Evolutionary conservation across 768 basidiomycete genomes (phyloP).

Genomic region (Mycena maculata): DNA sequence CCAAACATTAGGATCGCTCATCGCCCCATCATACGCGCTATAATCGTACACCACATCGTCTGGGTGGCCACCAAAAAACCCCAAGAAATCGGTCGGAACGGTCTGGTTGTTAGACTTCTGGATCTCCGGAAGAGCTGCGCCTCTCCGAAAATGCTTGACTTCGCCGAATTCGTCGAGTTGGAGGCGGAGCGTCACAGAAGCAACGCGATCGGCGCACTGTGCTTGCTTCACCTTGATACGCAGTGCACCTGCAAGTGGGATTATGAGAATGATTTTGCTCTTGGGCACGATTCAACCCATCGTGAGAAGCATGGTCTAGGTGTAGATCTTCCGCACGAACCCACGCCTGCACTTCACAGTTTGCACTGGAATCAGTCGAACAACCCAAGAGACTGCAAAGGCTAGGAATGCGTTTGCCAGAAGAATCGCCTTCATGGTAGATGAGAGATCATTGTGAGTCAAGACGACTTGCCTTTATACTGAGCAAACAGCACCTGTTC

Average conservation of each 20-base stretch:
- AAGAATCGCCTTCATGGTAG: too few relatives aligned
- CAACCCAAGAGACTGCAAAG: too few relatives aligned
- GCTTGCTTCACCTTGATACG: constrained; percentile 16
- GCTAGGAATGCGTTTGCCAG: too few relatives aligned
- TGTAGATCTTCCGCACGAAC: constrained; percentile 14
- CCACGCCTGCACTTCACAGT: constrained; percentile 6
- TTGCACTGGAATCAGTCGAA: neutral
- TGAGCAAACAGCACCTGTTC: too few relatives aligned
- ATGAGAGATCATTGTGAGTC: too few relatives aligned
- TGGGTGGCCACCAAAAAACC: neutral
- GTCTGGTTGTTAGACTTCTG: constrained; percentile 11
- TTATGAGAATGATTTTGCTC: neutral
- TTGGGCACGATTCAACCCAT: neutral
- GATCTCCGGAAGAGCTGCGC: constrained; percentile 17
- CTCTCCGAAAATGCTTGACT: constrained; percentile 9
- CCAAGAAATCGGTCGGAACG: neutral
- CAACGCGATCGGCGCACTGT: constrained; percentile 7
- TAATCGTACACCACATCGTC: constrained; percentile 3
- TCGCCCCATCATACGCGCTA: neutral
- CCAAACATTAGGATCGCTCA: constrained; percentile 21
- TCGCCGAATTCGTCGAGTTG: constrained; percentile 19
- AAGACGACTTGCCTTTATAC: too few relatives aligned
- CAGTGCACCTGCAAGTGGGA: constrained; percentile 12
- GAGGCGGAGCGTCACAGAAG: constrained; percentile 17
- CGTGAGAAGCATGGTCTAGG: constrained; percentile 4